Base-by-base conservation (phyloP, 1,284 basidiomycete genomes). In the Porogramme epimiltina region DNA sequence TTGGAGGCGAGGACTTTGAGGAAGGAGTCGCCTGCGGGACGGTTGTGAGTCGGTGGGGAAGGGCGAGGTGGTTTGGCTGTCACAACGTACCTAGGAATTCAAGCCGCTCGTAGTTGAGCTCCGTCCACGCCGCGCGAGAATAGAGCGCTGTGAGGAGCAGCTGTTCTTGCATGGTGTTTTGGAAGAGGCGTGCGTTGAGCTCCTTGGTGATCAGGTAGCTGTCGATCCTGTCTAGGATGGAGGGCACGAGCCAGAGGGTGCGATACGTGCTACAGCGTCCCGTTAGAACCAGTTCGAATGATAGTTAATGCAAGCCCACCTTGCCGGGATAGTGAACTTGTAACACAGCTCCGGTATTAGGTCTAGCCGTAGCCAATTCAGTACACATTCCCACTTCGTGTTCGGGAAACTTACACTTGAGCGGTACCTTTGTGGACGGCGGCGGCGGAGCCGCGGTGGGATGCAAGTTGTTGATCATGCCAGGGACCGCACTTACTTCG, bases 71-170 rank as follows among this genome's bases (percentile, higher is more conserved):
- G 50, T 38, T 11, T n/a, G n/a, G n/a, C n/a, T n/a, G n/a, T n/a
- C n/a, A 15, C 23, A 8, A 19, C 44, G 18, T 65, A 89, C 90
- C 91, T 25, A 93, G 76, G 46, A 92, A 74, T 65, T 93, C 91
- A 33, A 92, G 71, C 33, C 91, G 81, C 68, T 93, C 89, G 66
- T 93, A 93, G 70, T 93, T 79, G 54, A 77, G 76, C 56, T 87
- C 88, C 34, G 79, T 75, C 33, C 78, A 78, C 31, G 82, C 82
- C 13, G 87, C 81, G 18, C 86, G 85, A 0, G 89, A 73, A 52
- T 82, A 83, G 33, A 91, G 71, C 9, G 91, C 88, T 37, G 76
- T 73, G 45, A 84, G 77, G 43, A 93, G 72, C 20, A 82, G 72
- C 19, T 77, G 67, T 59, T 89, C 85, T 15, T 73, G 66, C 40